Conservation (phyloP, 257 asterid genomes). For the Gentiana dahurica region DNA sequence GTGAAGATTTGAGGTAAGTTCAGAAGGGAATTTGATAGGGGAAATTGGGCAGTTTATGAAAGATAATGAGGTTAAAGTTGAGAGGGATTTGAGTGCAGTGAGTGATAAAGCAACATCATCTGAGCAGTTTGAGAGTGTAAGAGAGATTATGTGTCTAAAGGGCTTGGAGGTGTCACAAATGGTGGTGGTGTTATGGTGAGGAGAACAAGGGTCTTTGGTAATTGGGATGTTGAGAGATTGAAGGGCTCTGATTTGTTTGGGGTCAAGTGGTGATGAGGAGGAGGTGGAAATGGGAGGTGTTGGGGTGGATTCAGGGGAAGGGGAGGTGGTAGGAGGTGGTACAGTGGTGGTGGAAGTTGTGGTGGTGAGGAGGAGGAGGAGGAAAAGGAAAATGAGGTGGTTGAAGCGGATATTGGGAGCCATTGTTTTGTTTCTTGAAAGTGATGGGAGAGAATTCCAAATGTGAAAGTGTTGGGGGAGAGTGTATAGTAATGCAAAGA, state of each 20-base stretch:
- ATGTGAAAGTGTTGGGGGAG: not conserved
- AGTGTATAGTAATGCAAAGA: not conserved
- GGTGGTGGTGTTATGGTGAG: conserved; percentile 37
- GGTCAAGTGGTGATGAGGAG: conserved; percentile 65
- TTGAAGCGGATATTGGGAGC: conserved; percentile 1
- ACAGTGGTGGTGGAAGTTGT: conserved; percentile 16
- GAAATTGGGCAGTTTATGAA: conserved; percentile 74
- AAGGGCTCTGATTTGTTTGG: conserved; percentile 69
- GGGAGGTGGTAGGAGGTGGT: conserved; percentile 10
- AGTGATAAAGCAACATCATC: conserved; percentile 54
- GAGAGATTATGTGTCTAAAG: conserved; percentile 72
- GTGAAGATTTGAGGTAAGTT: conserved; percentile 46
- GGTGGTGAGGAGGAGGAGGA: conserved; percentile 3
- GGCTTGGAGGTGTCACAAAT: conserved; percentile 65
- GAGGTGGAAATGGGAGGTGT: conserved; percentile 14
- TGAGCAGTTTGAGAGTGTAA: conserved; percentile 74
- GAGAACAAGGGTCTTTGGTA: conserved; percentile 60
- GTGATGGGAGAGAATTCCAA: not conserved
- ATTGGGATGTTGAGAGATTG: conserved; percentile 65
- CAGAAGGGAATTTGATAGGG: conserved; percentile 54
- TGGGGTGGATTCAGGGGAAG: conserved; percentile 14
- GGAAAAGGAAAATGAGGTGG: conserved; percentile 3
- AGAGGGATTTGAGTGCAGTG: conserved; percentile 67
- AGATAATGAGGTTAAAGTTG: conserved; percentile 48
- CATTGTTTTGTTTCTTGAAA: not conserved